Evolutionary conservation across 2,329 filamentous ascomycete genomes (phyloP).

Genomic region (Alternaria sp.): DNA sequence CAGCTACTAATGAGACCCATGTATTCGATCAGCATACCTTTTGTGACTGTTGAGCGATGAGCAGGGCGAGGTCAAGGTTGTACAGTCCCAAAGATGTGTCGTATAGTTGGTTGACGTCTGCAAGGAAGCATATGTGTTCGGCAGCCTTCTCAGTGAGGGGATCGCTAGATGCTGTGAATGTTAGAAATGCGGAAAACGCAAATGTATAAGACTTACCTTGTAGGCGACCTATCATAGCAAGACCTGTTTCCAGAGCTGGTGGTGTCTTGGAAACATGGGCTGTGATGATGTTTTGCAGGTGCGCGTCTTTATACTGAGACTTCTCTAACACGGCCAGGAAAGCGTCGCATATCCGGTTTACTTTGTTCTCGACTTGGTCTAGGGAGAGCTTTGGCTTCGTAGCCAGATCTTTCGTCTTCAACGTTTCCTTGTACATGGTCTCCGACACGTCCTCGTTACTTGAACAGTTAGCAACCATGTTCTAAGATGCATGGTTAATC

Average conservation of each 20-base stretch:
- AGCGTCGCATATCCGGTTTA: constrained; percentile 88
- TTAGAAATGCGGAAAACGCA: constrained; percentile 1
- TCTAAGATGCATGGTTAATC: too few species aligned
- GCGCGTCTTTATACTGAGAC: constrained; percentile 59
- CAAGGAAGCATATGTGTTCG: constrained; percentile 96
- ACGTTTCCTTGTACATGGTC: constrained; percentile 91
- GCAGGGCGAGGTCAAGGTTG: constrained; percentile 83
- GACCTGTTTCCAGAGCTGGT: constrained; percentile 84
- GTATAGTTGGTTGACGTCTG: constrained; percentile 90
- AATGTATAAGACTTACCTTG: constrained; percentile 47
- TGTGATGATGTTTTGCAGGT: constrained; percentile 90
- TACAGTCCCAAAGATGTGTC: constrained; percentile 90
- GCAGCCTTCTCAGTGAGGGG: constrained; percentile 82
- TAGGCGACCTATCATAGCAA: constrained; percentile 78
- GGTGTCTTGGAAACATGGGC: constrained; percentile 93
- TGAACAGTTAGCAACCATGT: constrained; percentile 10
- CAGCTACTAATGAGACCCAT: neutral
- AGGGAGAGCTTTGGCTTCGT: constrained; percentile 27
- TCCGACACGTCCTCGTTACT: constrained; percentile 89
- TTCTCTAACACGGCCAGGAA: constrained; percentile 73
- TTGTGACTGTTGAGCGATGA: constrained; percentile 95
- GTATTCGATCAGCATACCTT: constrained; percentile 56
- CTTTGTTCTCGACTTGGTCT: constrained; percentile 61
- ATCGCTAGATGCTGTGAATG: constrained; percentile 47
- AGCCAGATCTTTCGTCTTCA: constrained; percentile 51